Percentiles rank a stretch among this genome's conserved stretches.
Conservation (phyloP, 768 basidiomycete species). For the Hirschioporus abietinus region DNA sequence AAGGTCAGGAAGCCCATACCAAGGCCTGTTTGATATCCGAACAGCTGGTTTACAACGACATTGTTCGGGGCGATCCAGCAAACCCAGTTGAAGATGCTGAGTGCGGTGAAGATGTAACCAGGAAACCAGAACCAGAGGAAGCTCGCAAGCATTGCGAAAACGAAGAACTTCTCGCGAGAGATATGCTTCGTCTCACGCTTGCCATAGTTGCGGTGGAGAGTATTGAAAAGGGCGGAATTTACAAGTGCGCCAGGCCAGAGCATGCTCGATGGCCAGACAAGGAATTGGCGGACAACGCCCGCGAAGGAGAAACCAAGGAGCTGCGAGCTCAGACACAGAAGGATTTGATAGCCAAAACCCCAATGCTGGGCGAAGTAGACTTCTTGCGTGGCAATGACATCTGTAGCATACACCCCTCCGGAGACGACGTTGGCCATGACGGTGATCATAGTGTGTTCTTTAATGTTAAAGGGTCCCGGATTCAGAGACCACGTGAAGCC, state of each 20-base stretch:
- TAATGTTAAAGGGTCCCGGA: slow-evolving; percentile 83
- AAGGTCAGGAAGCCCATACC: slow-evolving; percentile 82
- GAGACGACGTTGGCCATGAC: slow-evolving; percentile 73
- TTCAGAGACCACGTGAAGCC: slow-evolving; percentile 73
- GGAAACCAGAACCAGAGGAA: slow-evolving; percentile 77
- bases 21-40: slow-evolving; percentile 67
- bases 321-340: slow-evolving; percentile 59
- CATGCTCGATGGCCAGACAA: slow-evolving; percentile 84
- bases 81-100: slow-evolving; percentile 85
- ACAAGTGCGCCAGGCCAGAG: slow-evolving; percentile 87
- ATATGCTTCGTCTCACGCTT: slow-evolving; percentile 64
- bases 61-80: slow-evolving; percentile 89
- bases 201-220: slow-evolving; percentile 73
- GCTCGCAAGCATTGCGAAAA: slow-evolving; percentile 50
- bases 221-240: slow-evolving; percentile 81
- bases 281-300: slow-evolving; percentile 70
- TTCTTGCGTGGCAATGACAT: slow-evolving; percentile 60
- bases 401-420: slow-evolving; percentile 64
- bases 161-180: slow-evolving; percentile 76
- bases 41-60: slow-evolving; percentile 63
- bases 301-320: slow-evolving; percentile 66
- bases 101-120: slow-evolving; percentile 78
- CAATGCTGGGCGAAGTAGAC: slow-evolving; percentile 63
- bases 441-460: slow-evolving; percentile 83
- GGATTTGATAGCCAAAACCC: slow-evolving; percentile 52